A percentile compares a stretch with the other conserved stretches of the same genome.
Conservation (phyloP, 306 rosid genomes). For the Biancaea sappan region DNA sequence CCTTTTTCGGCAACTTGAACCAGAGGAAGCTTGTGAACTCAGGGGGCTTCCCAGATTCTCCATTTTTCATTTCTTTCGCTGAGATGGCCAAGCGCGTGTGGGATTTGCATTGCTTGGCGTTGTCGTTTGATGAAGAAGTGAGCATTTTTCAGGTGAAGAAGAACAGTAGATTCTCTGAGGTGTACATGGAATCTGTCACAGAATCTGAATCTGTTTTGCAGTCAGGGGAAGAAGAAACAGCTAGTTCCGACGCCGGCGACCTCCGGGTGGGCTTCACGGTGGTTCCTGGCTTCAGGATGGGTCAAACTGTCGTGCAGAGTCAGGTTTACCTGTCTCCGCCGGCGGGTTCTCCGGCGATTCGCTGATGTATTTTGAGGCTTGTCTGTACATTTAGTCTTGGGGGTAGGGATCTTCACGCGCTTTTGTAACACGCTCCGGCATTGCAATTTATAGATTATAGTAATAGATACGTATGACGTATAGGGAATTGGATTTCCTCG, state of each 20-base stretch:
- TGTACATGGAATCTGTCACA: constrained; percentile 81
- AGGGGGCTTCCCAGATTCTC: constrained; percentile 75
- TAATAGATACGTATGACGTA: constrained; percentile 11
- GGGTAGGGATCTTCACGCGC: constrained; percentile 13
- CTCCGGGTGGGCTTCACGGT: constrained; percentile 76
- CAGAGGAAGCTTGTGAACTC: constrained; percentile 71
- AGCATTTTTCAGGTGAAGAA: constrained; percentile 69
- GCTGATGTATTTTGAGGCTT: background rate
- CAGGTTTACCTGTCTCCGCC: constrained; percentile 75
- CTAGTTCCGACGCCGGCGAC: constrained; percentile 33
- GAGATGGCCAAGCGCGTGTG: constrained; percentile 85
- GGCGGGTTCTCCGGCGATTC: constrained; percentile 35
- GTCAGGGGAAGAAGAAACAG: constrained; percentile 35
- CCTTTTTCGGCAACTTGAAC: constrained; percentile 84
- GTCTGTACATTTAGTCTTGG: constrained; percentile 32
- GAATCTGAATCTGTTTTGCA: constrained; percentile 43
- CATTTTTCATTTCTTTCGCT: constrained; percentile 72
- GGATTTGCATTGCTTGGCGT: constrained; percentile 71
- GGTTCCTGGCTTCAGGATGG: constrained; percentile 85
- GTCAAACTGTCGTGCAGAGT: constrained; percentile 71
- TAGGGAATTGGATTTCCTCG: no score
- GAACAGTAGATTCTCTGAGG: constrained; percentile 79
- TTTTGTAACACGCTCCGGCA: background rate
- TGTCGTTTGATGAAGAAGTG: constrained; percentile 63
- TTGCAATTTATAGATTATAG: constrained; percentile 4